Percentiles rank a stretch among this genome's conserved stretches.
Conservation (phyloP, 768 basidiomycete species). For the Boletus eberwhitei region DNA sequence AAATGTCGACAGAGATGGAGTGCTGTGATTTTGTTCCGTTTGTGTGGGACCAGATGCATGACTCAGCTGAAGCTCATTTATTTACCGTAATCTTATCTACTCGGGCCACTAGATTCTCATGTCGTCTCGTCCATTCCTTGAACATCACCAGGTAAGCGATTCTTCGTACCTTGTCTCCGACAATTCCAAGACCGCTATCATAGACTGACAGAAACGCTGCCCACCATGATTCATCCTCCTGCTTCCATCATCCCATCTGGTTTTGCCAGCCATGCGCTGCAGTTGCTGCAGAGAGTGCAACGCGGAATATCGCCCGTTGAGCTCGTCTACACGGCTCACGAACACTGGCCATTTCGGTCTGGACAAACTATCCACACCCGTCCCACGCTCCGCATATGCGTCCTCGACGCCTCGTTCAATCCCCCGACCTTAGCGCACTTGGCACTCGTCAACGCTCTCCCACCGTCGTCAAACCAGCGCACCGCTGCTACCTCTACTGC, state of each 20-base stretch:
- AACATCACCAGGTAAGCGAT: neutral
- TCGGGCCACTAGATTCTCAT: neutral
- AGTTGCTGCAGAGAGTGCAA: slow-evolving; percentile 36
- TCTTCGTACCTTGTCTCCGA: neutral
- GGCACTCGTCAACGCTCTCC: slow-evolving; percentile 56
- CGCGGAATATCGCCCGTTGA: slow-evolving; percentile 48
- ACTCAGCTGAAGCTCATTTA: slow-evolving; percentile 21
- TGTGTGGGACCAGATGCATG: slow-evolving; percentile 6
- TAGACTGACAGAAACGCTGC: neutral
- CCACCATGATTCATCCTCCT: slow-evolving; percentile 6
- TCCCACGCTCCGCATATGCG: slow-evolving; percentile 49
- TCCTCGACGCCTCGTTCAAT: slow-evolving; percentile 94
- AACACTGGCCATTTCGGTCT: slow-evolving; percentile 59
- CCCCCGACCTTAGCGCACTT: slow-evolving; percentile 87
- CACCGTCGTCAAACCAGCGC: slow-evolving; percentile 21
- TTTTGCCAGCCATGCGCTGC: slow-evolving; percentile 22
- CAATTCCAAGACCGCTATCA: neutral
- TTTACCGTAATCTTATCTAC: slow-evolving; percentile 18
- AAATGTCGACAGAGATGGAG: slow-evolving; percentile 8
- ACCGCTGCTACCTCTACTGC: neutral
- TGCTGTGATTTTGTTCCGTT: neutral
- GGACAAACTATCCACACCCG: slow-evolving; percentile 6
- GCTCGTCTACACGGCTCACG: slow-evolving; percentile 58
- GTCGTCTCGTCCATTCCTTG: neutral
- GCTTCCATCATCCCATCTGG: slow-evolving; percentile 7